These are phyloP conservation scores for Suillus fuscotomentosus DNA, from an alignment of 768 basidiomycete genomes.

Conservation along the genomic window DNA sequence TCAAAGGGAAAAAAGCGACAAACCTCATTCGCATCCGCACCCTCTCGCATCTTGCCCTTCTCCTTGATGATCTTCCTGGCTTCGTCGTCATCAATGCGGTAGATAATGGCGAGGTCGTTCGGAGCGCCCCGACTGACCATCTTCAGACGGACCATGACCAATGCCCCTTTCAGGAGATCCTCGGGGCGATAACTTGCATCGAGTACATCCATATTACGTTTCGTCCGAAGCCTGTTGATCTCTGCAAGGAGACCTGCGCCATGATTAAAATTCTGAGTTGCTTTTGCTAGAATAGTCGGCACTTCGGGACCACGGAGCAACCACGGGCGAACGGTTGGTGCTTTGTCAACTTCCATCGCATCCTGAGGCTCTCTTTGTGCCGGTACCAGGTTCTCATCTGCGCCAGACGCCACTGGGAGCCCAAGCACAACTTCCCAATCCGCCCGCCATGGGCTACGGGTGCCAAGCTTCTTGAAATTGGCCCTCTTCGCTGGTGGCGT, in stretches of 20 bases:
- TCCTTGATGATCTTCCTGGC: slow-evolving; percentile 45
- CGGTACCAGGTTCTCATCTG: slow-evolving; percentile 40
- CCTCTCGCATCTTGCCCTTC: slow-evolving; percentile 21
- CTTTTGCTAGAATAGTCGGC: slow-evolving; percentile 42
- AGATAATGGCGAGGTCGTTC: slow-evolving; percentile 72
- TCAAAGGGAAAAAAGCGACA: slow-evolving; percentile 11
- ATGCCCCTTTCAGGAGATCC: slow-evolving; percentile 54
- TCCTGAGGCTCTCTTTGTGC: slow-evolving; percentile 53
- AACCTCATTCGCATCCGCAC: slow-evolving; percentile 30
- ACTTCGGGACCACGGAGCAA: slow-evolving; percentile 61
- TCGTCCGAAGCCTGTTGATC: slow-evolving; percentile 59
- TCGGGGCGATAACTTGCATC: slow-evolving; percentile 32
- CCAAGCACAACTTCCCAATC: slow-evolving; percentile 79
- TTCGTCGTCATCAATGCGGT: slow-evolving; percentile 56
- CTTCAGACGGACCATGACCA: slow-evolving; percentile 64
- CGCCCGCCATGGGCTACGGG: slow-evolving; percentile 68
- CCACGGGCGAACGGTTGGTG: slow-evolving; percentile 48
- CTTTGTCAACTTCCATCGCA: slow-evolving; percentile 11
- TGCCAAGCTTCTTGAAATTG: slow-evolving; percentile 65
- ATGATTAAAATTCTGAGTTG: slow-evolving; percentile 37
- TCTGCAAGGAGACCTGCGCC: slow-evolving; percentile 46
- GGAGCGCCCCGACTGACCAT: slow-evolving; percentile 71
- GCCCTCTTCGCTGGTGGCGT: slow-evolving; percentile 87
- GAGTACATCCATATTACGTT: slow-evolving; percentile 47
- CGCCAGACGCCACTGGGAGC: slow-evolving; percentile 26